Evolutionary conservation across 352 stramenopile species (phyloP).

Genomic region (Pilasporangium apinafurcum): DNA sequence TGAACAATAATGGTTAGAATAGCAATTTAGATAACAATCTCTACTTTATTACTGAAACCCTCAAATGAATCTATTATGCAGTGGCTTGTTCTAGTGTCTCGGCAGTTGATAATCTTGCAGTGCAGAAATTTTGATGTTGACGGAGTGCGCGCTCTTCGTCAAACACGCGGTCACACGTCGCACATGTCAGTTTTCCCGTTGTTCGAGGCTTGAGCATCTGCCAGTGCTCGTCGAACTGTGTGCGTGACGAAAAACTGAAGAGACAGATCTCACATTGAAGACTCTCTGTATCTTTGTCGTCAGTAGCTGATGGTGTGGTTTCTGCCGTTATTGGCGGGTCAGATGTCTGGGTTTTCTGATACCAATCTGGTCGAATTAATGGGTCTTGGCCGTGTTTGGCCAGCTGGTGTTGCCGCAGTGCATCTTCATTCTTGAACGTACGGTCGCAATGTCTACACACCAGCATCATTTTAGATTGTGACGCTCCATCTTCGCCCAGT

Average conservation of each 20-base stretch:
- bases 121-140: constrained; percentile 76
- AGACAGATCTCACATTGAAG: constrained; percentile 32
- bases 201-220: constrained; percentile 22
- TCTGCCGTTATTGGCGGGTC: constrained; percentile 10
- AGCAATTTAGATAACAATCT: too few species aligned
- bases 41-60: too few species aligned
- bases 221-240: constrained; percentile 31
- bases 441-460: constrained; percentile 41
- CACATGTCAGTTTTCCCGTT: constrained; percentile 21
- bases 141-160: constrained; percentile 64
- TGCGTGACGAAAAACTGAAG: constrained; percentile 12
- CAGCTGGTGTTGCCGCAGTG: constrained; percentile 60
- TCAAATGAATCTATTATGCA: too few species aligned
- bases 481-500: constrained; percentile 17
- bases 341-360: too few species aligned
- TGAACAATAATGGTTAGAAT: too few species aligned
- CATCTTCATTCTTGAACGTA: constrained; percentile 74
- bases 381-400: constrained; percentile 79
- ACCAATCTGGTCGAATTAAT: constrained; percentile 82
- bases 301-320: background rate
- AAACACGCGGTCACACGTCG: constrained; percentile 41
- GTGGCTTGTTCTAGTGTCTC: too few species aligned
- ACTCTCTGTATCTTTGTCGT: background rate
- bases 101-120: too few species aligned
- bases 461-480: constrained; percentile 13